Evolutionary conservation across 2,329 filamentous ascomycete species (phyloP).

Genomic region (Bisporella sp.): DNA sequence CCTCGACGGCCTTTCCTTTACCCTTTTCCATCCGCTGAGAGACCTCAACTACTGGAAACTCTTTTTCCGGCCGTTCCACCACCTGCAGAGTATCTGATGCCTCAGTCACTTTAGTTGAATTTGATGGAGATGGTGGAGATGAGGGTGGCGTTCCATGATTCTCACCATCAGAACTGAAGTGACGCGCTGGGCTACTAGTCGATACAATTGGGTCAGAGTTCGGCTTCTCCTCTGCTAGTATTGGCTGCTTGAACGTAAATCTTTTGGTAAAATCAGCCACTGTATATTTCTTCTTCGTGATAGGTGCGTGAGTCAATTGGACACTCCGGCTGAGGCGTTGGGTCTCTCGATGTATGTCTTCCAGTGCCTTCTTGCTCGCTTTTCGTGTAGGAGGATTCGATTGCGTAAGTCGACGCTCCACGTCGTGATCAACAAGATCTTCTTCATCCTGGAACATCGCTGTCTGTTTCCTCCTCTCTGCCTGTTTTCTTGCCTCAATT

Average conservation of each 20-base stretch:
- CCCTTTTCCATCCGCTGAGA: slow-evolving; percentile 39
- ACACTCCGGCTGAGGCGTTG: slow-evolving; percentile 85
- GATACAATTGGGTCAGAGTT: slow-evolving; percentile 37
- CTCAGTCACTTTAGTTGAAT: slow-evolving; percentile 3
- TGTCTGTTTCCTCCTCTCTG: slow-evolving; percentile 36
- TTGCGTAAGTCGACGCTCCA: slow-evolving; percentile 61
- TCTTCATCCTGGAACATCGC: slow-evolving; percentile 48
- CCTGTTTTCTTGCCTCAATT: slow-evolving; percentile 28
- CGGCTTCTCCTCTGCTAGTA: slow-evolving; percentile 22
- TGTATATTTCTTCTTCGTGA: slow-evolving; percentile 84
- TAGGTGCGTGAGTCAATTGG: slow-evolving; percentile 84
- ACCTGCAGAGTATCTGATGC: background rate
- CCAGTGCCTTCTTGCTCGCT: slow-evolving; percentile 87
- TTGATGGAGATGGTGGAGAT: slow-evolving; percentile 44
- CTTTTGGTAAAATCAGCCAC: slow-evolving; percentile 75
- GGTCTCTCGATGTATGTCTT: slow-evolving; percentile 93
- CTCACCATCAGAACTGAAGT: slow-evolving; percentile 42
- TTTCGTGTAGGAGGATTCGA: slow-evolving; percentile 66
- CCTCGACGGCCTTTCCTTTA: slow-evolving; percentile 49
- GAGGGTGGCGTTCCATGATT: slow-evolving; percentile 63
- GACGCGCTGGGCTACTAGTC: slow-evolving; percentile 42
- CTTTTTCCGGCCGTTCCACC: slow-evolving; percentile 29
- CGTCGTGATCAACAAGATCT: slow-evolving; percentile 55
- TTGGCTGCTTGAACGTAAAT: slow-evolving; percentile 63
- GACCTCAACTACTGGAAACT: background rate